Conservation (phyloP, 192 early-diverging fungal genomes). For the Phycomyces nitens region DNA sequence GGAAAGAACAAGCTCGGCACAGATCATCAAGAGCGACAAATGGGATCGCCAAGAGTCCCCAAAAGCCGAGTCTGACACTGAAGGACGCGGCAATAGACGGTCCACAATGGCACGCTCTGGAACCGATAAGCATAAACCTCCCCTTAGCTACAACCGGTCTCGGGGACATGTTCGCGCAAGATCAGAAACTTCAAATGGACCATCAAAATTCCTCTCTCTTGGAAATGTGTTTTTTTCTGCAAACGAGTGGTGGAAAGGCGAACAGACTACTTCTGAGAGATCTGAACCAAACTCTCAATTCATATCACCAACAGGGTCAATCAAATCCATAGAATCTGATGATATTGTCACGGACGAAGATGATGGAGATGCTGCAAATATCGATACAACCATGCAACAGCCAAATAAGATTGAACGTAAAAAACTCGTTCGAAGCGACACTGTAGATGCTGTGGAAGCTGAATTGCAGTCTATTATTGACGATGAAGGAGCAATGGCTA, state of each 20-base stretch:
- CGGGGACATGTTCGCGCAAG: not conserved
- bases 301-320: not conserved
- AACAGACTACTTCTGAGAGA: too few species aligned
- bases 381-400: not conserved
- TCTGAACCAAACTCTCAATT: not conserved
- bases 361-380: not conserved
- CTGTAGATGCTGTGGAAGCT: slow-evolving; percentile 52
- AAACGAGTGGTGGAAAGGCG: not conserved
- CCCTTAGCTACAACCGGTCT: not conserved
- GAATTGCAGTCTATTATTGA: slow-evolving; percentile 55
- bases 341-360: not conserved
- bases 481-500: slow-evolving; percentile 15
- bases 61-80: slow-evolving; percentile 5
- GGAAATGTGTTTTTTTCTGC: not conserved
- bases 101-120: not conserved
- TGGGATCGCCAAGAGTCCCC: not conserved
- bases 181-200: not conserved
- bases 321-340: not conserved
- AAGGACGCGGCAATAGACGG: not conserved
- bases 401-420: not conserved
- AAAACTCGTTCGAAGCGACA: slow-evolving; percentile 20
- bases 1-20: not conserved
- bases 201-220: not conserved
- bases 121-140: not conserved
- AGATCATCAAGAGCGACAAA: not conserved